Conservation (phyloP, 257 asterid genomes). For the Fraxinus cuspidata region DNA sequence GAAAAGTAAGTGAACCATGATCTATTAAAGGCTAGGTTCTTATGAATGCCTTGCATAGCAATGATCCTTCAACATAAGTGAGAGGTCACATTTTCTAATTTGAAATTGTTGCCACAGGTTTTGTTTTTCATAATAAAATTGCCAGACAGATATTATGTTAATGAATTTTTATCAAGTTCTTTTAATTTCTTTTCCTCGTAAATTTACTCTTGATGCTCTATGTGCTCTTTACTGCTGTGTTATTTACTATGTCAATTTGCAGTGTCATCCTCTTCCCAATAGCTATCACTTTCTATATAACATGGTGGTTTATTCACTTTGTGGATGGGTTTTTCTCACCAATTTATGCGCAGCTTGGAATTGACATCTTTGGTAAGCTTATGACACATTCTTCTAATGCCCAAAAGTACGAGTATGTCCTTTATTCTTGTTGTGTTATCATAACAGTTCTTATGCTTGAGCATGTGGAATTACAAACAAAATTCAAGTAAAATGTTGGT, state of each 20-base stretch:
- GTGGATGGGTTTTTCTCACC: constrained; percentile 84
- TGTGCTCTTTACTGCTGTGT: constrained; percentile 12
- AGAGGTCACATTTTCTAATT: constrained; percentile 5
- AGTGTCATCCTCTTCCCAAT: constrained; percentile 77
- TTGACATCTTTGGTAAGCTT: constrained; percentile 66
- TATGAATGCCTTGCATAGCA: neutral
- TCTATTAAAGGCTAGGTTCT: neutral
- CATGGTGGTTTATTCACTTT: constrained; percentile 84
- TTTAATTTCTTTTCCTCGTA: neutral
- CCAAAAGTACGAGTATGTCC: constrained; percentile 11
- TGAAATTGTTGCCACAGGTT: constrained; percentile 1
- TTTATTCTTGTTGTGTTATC: constrained; percentile 8
- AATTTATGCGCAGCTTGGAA: constrained; percentile 64
- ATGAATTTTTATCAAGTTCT: constrained; percentile 8
- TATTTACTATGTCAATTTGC: constrained; percentile 38
- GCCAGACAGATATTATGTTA: constrained; percentile 4
- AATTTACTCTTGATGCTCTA: constrained; percentile 18
- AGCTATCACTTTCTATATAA: constrained; percentile 69
- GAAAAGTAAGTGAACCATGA: neutral
- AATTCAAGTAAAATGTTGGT: neutral
- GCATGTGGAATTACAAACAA: constrained; percentile 9
- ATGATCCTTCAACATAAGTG: neutral
- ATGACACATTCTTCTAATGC: constrained; percentile 21
- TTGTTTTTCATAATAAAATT: constrained; percentile 9
- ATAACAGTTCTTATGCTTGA: constrained; percentile 4